phyloP scores from a whole-genome alignment of 1,284 basidiomycete genomes.

The Melanopsichium pennsylvanicum region DNA sequence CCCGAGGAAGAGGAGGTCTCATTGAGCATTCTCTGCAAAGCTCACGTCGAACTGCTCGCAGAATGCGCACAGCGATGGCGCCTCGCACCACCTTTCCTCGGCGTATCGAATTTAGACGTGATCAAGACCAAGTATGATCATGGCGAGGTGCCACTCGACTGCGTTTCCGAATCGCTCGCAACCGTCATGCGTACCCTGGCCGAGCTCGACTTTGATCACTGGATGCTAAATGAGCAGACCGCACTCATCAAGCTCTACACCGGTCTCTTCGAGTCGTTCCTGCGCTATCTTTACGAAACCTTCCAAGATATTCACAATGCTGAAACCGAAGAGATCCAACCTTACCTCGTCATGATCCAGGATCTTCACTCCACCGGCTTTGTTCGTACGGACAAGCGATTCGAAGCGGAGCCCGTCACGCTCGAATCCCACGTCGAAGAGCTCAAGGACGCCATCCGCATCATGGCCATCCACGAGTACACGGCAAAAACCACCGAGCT shows the following conservation, averaged over 20 bases:
- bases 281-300: slow-evolving; percentile 82
- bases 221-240: slow-evolving; percentile 83
- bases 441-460: slow-evolving; percentile 70
- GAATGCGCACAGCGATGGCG: slow-evolving; percentile 91
- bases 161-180: slow-evolving; percentile 82
- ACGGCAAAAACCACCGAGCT: slow-evolving; percentile 72
- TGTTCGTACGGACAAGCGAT: slow-evolving; percentile 49
- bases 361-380: slow-evolving; percentile 63
- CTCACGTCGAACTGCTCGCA: slow-evolving; percentile 82
- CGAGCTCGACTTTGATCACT: slow-evolving; percentile 72
- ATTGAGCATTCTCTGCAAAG: slow-evolving; percentile 83
- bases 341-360: slow-evolving; percentile 52
- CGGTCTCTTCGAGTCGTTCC: slow-evolving; percentile 81
- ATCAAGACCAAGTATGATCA: slow-evolving; percentile 87
- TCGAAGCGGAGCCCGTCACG: slow-evolving; percentile 41
- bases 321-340: slow-evolving; percentile 51
- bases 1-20: slow-evolving; percentile 96
- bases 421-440: slow-evolving; percentile 63
- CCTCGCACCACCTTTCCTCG: slow-evolving; percentile 79
- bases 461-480: slow-evolving; percentile 73
- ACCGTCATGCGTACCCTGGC: slow-evolving; percentile 76
- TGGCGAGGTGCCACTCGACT: slow-evolving; percentile 90
- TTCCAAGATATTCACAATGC: slow-evolving; percentile 72
- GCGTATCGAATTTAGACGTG: slow-evolving; percentile 82
- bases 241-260: slow-evolving; percentile 47